Evolutionary conservation across 768 basidiomycete species (phyloP).

Genomic region (Pisolithus sp.): DNA sequence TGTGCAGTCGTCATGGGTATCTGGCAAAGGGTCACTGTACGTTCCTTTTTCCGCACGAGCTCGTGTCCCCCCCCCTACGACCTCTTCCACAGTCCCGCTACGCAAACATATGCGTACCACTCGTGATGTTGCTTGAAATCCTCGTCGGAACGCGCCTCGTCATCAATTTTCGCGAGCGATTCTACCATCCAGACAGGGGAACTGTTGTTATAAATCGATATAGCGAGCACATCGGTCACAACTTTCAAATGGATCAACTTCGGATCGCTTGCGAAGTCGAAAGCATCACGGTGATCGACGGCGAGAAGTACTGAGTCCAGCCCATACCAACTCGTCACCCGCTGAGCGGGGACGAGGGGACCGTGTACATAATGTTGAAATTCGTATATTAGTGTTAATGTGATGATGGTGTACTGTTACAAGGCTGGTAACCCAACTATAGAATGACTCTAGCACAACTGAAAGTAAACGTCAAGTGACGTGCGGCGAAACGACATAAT

Average conservation of each 20-base stretch:
- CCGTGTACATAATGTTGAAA: neutral
- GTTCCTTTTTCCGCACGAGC: neutral
- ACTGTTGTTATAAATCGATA: slow-evolving; percentile 2
- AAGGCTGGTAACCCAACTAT: neutral
- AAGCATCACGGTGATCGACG: slow-evolving; percentile 12
- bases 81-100: slow-evolving; percentile 12
- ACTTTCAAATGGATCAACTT: neutral
- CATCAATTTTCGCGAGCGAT: slow-evolving; percentile 27
- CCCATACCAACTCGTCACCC: too few species aligned
- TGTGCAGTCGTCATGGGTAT: slow-evolving; percentile 22
- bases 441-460: neutral
- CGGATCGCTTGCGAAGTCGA: slow-evolving; percentile 10
- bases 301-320: slow-evolving; percentile 5
- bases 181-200: slow-evolving; percentile 9
- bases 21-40: slow-evolving; percentile 20
- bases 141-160: slow-evolving; percentile 26
- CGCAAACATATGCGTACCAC: slow-evolving; percentile 25
- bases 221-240: slow-evolving; percentile 12
- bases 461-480: neutral
- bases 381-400: neutral
- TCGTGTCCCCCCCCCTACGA: neutral
- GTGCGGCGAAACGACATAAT: neutral
- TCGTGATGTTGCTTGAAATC: slow-evolving; percentile 27
- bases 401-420: neutral
- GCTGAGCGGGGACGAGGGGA: too few species aligned